phyloP scores from a whole-genome alignment of 768 basidiomycete genomes.

The Cytidiella melzeri region DNA sequence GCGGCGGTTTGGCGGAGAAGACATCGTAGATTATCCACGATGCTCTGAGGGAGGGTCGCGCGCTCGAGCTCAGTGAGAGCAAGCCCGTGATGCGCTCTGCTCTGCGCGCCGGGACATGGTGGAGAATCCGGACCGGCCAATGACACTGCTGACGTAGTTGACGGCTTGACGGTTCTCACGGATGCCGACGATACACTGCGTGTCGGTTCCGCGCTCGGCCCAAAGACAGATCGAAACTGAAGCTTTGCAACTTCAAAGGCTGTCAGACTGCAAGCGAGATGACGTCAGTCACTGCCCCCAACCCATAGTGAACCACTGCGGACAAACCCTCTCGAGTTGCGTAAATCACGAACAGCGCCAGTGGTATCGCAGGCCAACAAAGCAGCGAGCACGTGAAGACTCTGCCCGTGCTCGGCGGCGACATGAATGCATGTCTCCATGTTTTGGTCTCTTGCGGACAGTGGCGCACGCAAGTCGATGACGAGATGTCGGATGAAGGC shows the following conservation, averaged over 20 bases:
- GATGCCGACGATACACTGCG: conserved; percentile 51
- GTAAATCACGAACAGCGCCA: conserved; percentile 48
- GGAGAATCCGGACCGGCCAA: too few relatives aligned
- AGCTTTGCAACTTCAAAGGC: conserved; percentile 62
- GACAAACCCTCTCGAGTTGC: conserved; percentile 66
- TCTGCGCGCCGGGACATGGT: too few relatives aligned
- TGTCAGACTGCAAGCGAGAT: conserved; percentile 46
- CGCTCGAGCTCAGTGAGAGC: conserved; percentile 36
- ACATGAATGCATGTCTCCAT: conserved; percentile 78
- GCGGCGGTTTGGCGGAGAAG: conserved; percentile 33
- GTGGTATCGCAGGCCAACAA: conserved; percentile 61
- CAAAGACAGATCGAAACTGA: conserved; percentile 60
- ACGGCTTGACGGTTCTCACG: conserved; percentile 39
- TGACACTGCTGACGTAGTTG: conserved; percentile 36
- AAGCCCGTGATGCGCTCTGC: neutral
- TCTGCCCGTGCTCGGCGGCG: conserved; percentile 69
- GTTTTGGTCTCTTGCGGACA: conserved; percentile 57
- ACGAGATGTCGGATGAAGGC: conserved; percentile 64
- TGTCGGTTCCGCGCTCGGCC: conserved; percentile 38
- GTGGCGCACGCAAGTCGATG: conserved; percentile 60
- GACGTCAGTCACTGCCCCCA: too few relatives aligned
- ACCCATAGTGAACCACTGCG: too few relatives aligned
- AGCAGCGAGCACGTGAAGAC: conserved; percentile 53
- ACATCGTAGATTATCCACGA: conserved; percentile 49
- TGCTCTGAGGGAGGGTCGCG: conserved; percentile 32